Evolutionary conservation across 2,329 filamentous ascomycete genomes (phyloP), one percentile per base, ranked within the genome.

Genomic region (Phialocephala subalpina): DNA sequence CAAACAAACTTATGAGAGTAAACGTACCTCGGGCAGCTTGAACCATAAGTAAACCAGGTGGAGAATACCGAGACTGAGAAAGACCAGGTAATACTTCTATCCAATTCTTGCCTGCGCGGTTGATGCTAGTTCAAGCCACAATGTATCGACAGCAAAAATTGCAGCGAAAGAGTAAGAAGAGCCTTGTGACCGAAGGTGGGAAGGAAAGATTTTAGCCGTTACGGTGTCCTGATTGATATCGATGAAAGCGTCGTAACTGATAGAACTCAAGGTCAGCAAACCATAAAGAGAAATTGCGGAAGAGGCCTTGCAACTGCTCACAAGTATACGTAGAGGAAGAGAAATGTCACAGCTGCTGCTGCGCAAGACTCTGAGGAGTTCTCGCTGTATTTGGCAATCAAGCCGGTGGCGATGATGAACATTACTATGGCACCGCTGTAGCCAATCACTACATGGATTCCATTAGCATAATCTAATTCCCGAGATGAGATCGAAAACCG

Each of bases 21-120:
- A 47, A 58, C 65, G 20, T 60, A 67, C 65, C 56, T 67, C 65
- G 1, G 65, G 65, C 14, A 67, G 62, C 22, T 56, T 67, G 38
- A 64, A 67, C 40, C 52, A 67, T 11, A 67, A 22, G 49, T 64
- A 47, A 6, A 61, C 35, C 3, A 58, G 22, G 20, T 67, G 65
- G 0, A 67, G 40, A 55, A 67, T 64, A 7, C 62, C 58, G 20
- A 67, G 62, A 38, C 58, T n/a, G 18, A 67, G 33, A 27, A 67
- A 67, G 1, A 67, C 62, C 1, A 67, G 62, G 40, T 67, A 67
- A 27, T 67, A 67, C 42, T 62, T 67, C 65, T 62, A 67, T 27
- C 65, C 65, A 56, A 67, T 67, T 6, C 20, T 62, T 20, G 62
- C 62, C 35, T 53, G 47, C 16, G 65, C 65, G 2, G 65, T 67